Percentiles rank a stretch among this genome's conserved stretches.
These are phyloP conservation scores for Fragaria vesca DNA, from an alignment of 306 rosid genomes.

Conservation along the genomic window DNA sequence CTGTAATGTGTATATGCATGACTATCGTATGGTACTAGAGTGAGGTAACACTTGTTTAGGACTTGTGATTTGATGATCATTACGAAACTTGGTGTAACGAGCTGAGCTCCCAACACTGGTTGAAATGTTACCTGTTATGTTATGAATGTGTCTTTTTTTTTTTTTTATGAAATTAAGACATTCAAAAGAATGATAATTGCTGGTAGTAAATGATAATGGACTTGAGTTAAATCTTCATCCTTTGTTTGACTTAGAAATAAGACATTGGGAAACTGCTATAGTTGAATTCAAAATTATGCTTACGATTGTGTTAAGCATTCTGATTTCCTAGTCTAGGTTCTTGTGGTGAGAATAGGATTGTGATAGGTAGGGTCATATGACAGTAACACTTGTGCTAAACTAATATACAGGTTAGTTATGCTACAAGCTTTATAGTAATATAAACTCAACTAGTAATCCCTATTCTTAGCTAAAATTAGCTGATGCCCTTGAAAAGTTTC, in stretches of 20 bases:
- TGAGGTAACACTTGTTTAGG: not conserved
- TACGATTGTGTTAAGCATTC: not conserved
- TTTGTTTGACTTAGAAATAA: not conserved
- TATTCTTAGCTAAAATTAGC: not conserved
- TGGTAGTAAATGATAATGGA: not conserved
- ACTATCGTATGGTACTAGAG: not conserved
- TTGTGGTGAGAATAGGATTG: not conserved
- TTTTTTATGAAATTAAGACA: not conserved
- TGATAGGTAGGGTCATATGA: not conserved
- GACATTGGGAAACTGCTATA: not conserved
- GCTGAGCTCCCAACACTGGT: not conserved
- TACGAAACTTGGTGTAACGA: not conserved
- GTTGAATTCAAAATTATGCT: not conserved
- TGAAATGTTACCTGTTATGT: not conserved
- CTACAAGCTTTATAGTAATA: not conserved
- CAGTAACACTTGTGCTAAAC: not conserved
- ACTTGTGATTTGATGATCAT: not conserved
- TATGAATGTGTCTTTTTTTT: not conserved
- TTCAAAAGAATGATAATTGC: not conserved
- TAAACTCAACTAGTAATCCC: not conserved
- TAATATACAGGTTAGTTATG: not conserved
- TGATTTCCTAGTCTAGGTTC: not conserved
- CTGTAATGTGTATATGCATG: not conserved
- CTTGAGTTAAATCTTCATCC: not conserved
- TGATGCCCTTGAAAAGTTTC: not conserved